A percentile compares a stretch with the other conserved stretches of the same genome.
phyloP scores from a whole-genome alignment of 345 rosid species.

The Hibiscus syriacus region DNA sequence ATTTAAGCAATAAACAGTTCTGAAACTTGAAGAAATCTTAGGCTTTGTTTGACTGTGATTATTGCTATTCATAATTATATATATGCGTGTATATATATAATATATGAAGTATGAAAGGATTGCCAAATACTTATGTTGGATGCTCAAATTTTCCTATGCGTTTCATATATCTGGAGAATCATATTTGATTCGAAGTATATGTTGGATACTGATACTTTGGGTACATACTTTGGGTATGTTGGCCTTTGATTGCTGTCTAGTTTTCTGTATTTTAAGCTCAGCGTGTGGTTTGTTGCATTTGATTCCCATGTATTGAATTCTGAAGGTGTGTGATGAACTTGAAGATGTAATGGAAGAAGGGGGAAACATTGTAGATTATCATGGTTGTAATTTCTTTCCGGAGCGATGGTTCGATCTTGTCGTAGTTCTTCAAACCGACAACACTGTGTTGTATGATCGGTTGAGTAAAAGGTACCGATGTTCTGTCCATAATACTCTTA shows the following conservation, averaged over 20 bases:
- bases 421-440: conserved; percentile 79
- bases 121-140: no score
- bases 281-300: not conserved
- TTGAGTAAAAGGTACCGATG: conserved; percentile 55
- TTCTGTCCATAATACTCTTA: not conserved
- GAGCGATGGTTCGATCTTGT: conserved; percentile 80
- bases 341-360: conserved; percentile 80
- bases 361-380: conserved; percentile 84
- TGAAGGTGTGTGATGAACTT: conserved; percentile 86
- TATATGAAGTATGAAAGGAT: no score
- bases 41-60: not conserved
- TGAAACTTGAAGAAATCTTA: not conserved
- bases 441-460: conserved; percentile 65
- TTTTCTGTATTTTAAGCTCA: not conserved
- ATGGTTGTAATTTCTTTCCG: conserved; percentile 86
- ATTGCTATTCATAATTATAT: no score
- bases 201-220: no score
- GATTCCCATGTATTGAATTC: conserved; percentile 2
- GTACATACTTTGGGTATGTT: not conserved
- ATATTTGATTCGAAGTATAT: no score
- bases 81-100: no score
- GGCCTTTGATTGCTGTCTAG: not conserved
- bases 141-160: no score
- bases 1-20: not conserved
- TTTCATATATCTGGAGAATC: no score